Percentiles rank a stretch among this genome's conserved stretches.
Evolutionary conservation across 2,329 filamentous ascomycete genomes (phyloP).

Genomic region (Colletotrichum neosansevieriae): DNA sequence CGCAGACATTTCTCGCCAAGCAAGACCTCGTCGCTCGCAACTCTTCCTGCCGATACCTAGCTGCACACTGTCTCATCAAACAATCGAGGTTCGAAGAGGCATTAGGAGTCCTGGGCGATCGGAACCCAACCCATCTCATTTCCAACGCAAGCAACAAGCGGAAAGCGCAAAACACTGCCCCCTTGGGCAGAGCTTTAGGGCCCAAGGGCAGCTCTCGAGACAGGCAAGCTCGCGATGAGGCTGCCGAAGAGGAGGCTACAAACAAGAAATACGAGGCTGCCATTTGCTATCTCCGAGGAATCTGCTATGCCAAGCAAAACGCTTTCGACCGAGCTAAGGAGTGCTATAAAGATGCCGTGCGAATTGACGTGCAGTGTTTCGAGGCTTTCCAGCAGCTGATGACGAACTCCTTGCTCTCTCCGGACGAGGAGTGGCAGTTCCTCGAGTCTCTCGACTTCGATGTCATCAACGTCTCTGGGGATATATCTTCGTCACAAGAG

Average conservation of each 20-base stretch:
- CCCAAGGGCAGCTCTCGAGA: constrained; percentile 44
- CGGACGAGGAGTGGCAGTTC: constrained; percentile 90
- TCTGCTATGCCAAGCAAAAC: constrained; percentile 97
- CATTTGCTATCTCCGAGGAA: constrained; percentile 95
- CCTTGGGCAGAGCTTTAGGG: constrained; percentile 50
- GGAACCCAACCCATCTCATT: constrained; percentile 92
- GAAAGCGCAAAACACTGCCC: constrained; percentile 77
- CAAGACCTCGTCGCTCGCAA: constrained; percentile 86
- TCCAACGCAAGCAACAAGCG: constrained; percentile 72
- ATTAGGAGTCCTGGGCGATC: constrained; percentile 86
- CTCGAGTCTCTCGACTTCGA: constrained; percentile 92
- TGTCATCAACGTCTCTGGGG: constrained; percentile 75
- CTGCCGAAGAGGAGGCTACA: constrained; percentile 73
- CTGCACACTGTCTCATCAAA: constrained; percentile 94
- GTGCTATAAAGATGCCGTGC: constrained; percentile 97
- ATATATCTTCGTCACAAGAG: constrained; percentile 80
- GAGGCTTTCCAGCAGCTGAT: constrained; percentile 98
- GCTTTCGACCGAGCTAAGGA: constrained; percentile 97
- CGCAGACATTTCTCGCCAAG: constrained; percentile 85
- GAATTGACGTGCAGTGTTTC: constrained; percentile 97
- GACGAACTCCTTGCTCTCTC: constrained; percentile 92
- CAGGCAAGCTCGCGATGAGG: constrained; percentile 53
- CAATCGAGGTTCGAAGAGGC: constrained; percentile 92
- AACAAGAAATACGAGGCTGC: constrained; percentile 91
- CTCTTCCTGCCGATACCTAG: constrained; percentile 90